A percentile compares a stretch with the other conserved stretches of the same genome.
Conservation (phyloP, 2,329 filamentous ascomycete genomes). For the Peltaster fructicola region DNA sequence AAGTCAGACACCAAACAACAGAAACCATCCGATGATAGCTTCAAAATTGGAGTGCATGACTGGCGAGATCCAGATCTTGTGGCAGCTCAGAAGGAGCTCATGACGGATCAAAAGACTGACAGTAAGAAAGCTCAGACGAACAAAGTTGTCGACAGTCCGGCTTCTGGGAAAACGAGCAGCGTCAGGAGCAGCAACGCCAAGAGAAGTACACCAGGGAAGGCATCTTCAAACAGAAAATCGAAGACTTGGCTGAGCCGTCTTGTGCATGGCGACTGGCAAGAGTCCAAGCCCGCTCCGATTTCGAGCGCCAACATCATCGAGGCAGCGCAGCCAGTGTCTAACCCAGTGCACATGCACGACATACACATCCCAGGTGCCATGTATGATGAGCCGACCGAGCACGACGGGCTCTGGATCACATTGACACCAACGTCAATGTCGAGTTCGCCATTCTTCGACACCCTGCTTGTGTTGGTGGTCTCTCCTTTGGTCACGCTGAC, state of each 20-base stretch:
- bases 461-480: conserved; percentile 85
- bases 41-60: conserved; percentile 71
- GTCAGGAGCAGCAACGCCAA: too few relatives aligned
- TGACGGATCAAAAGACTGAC: conserved; percentile 36
- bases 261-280: too few relatives aligned
- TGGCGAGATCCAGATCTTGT: conserved; percentile 68
- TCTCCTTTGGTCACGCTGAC: conserved; percentile 85
- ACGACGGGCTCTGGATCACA: conserved; percentile 88
- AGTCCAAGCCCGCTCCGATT: too few relatives aligned
- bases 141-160: too few relatives aligned
- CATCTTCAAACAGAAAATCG: too few relatives aligned
- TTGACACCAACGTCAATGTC: conserved; percentile 77
- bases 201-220: too few relatives aligned
- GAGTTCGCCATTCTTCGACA: conserved; percentile 87
- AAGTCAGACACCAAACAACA: conserved; percentile 12
- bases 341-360: conserved; percentile 3
- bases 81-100: conserved; percentile 22
- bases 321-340: conserved; percentile 1
- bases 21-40: conserved; percentile 39
- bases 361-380: conserved; percentile 3
- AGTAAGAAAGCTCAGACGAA: conserved; percentile 5
- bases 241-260: too few relatives aligned
- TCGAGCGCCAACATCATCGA: too few relatives aligned
- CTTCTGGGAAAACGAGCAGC: too few relatives aligned
- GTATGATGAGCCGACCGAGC: conserved; percentile 15